phyloP scores from a whole-genome alignment of 2,329 filamentous ascomycete species.

The Monosporascus sp. region DNA sequence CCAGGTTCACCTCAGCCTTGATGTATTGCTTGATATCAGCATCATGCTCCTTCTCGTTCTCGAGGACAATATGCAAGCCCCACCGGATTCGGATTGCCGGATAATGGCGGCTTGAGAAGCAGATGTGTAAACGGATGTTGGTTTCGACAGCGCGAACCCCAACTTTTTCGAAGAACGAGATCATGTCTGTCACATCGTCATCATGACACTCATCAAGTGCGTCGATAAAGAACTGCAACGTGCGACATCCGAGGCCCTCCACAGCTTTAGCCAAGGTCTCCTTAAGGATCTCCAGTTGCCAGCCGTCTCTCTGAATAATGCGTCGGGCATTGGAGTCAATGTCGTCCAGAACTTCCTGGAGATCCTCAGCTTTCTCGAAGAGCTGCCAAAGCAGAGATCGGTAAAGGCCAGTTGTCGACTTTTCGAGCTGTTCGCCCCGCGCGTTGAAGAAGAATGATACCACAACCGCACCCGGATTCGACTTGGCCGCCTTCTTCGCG shows the following conservation, averaged over 20 bases:
- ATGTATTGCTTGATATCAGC: too few relatives aligned
- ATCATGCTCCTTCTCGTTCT: too few relatives aligned
- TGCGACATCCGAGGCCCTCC: too few relatives aligned
- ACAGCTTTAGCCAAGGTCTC: too few relatives aligned
- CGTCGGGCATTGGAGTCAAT: neutral
- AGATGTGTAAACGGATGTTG: neutral
- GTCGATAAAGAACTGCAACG: neutral
- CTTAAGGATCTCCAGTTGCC: too few relatives aligned
- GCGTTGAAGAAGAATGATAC: constrained; percentile 16
- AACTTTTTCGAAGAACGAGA: neutral
- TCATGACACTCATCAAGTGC: constrained; percentile 3
- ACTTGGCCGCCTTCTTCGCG: neutral
- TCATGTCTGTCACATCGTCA: neutral
- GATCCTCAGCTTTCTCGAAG: constrained; percentile 1
- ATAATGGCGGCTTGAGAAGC: constrained; percentile 2
- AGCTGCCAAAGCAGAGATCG: constrained; percentile 16
- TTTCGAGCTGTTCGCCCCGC: constrained; percentile 14
- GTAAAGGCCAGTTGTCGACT: constrained; percentile 13
- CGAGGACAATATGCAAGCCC: neutral
- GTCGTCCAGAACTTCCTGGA: neutral
- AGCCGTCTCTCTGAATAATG: neutral
- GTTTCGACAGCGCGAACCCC: neutral
- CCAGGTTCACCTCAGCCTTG: too few relatives aligned
- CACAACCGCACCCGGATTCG: too few relatives aligned
- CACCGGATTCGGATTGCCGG: neutral